Evolutionary conservation across 345 rosid species (phyloP).

Genomic region (Gossypium bickii): DNA sequence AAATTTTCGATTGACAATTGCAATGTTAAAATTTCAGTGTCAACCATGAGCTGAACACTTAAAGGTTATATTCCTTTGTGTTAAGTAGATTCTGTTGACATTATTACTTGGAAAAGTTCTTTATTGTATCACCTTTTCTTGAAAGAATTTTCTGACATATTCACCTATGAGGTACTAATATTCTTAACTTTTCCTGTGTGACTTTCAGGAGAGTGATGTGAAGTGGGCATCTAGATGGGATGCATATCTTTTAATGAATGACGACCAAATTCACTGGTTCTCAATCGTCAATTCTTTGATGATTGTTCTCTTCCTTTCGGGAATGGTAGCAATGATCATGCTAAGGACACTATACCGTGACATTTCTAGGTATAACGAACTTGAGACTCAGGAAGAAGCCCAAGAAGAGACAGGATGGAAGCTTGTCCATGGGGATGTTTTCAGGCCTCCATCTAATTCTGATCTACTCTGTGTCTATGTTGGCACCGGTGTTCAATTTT

Average conservation of each 20-base stretch:
- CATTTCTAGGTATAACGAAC: slow-evolving; percentile 74
- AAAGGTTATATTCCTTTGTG: neutral
- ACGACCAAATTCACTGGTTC: slow-evolving; percentile 81
- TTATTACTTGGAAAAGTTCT: neutral
- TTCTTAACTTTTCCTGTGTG: slow-evolving; percentile 16
- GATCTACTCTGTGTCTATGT: slow-evolving; percentile 67
- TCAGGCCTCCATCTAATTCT: slow-evolving; percentile 65
- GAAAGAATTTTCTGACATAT: neutral
- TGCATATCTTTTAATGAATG: slow-evolving; percentile 79
- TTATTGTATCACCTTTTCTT: neutral
- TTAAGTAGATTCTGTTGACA: neutral
- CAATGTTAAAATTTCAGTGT: neutral
- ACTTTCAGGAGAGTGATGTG: slow-evolving; percentile 64
- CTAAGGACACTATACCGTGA: slow-evolving; percentile 76
- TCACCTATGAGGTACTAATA: neutral
- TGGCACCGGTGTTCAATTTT: slow-evolving; percentile 73
- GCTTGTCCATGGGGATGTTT: slow-evolving; percentile 75
- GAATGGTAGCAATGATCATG: slow-evolving; percentile 89
- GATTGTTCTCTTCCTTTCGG: slow-evolving; percentile 84
- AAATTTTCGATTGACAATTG: neutral
- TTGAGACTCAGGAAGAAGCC: slow-evolving; percentile 83
- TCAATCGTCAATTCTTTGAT: slow-evolving; percentile 73
- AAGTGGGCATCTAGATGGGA: slow-evolving; percentile 94
- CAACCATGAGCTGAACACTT: neutral
- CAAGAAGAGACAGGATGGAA: slow-evolving; percentile 90